A percentile compares a stretch with the other conserved stretches of the same genome.
Conservation (phyloP, 2,329 filamentous ascomycete species). For the Penicillium sp. region DNA sequence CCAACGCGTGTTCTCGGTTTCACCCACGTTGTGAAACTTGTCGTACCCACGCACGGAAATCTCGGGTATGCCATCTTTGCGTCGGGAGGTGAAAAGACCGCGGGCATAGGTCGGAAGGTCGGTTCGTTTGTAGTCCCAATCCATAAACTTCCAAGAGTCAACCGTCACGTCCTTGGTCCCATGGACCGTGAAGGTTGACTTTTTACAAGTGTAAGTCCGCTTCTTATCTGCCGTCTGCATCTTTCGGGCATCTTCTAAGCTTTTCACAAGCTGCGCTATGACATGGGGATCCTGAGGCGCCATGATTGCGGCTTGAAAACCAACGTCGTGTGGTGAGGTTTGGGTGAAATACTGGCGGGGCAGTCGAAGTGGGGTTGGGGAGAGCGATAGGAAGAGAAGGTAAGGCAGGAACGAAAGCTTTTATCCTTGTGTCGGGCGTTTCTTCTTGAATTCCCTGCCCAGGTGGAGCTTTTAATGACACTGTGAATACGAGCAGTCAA, state of each 20-base stretch:
- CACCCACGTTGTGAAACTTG: constrained; percentile 96
- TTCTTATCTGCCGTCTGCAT: constrained; percentile 52
- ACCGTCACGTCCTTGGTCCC: constrained; percentile 68
- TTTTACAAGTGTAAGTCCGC: constrained; percentile 71
- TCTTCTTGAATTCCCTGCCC: not conserved
- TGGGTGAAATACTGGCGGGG: constrained; percentile 4
- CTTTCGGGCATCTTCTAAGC: constrained; percentile 56
- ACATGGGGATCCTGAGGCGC: constrained; percentile 65
- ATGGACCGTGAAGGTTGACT: constrained; percentile 70
- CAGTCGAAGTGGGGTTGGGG: constrained; percentile 7
- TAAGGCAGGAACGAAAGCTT: not conserved
- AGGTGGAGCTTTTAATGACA: not conserved
- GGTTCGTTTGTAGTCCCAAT: constrained; percentile 91
- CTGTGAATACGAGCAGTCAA: not conserved
- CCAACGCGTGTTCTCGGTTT: constrained; percentile 83
- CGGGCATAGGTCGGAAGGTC: constrained; percentile 89
- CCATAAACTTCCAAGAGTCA: constrained; percentile 89
- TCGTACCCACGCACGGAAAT: constrained; percentile 92
- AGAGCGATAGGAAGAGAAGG: not conserved
- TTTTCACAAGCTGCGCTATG: constrained; percentile 64
- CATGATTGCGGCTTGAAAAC: constrained; percentile 8
- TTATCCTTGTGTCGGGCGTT: not conserved
- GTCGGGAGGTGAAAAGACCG: constrained; percentile 85
- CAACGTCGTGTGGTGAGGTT: not conserved
- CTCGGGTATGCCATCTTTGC: constrained; percentile 64